Evolutionary conservation across 2,329 filamentous ascomycete genomes (phyloP).

Genomic region (Neofusicoccum ribis): DNA sequence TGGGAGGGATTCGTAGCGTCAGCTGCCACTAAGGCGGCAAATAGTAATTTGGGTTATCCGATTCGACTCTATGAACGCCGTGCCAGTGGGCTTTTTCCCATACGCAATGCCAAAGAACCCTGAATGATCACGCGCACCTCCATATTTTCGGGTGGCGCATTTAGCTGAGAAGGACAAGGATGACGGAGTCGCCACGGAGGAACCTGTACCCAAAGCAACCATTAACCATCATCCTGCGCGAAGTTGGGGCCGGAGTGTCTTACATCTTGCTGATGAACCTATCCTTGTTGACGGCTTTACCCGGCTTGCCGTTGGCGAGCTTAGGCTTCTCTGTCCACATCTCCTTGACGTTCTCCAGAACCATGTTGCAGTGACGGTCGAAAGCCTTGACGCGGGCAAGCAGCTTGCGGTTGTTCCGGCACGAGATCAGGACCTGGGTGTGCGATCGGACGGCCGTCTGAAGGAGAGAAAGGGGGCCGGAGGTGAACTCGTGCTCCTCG

Average conservation of each 20-base stretch:
- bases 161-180: slow-evolving; percentile 78
- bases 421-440: slow-evolving; percentile 93
- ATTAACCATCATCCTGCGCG: background rate
- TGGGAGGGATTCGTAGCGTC: background rate
- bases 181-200: slow-evolving; percentile 82
- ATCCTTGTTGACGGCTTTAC: slow-evolving; percentile 92
- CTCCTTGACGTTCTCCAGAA: slow-evolving; percentile 94
- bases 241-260: slow-evolving; percentile 37
- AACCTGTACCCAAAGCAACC: slow-evolving; percentile 58
- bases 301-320: slow-evolving; percentile 82
- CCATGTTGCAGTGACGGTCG: slow-evolving; percentile 99
- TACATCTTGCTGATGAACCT: slow-evolving; percentile 97
- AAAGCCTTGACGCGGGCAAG: slow-evolving; percentile 97
- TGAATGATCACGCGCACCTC: slow-evolving; percentile 15
- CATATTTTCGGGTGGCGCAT: background rate
- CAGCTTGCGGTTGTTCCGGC: slow-evolving; percentile 97
- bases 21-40: background rate
- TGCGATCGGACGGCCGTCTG: slow-evolving; percentile 95
- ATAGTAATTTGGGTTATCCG: slow-evolving; percentile 21
- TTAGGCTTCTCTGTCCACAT: slow-evolving; percentile 98
- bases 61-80: slow-evolving; percentile 20
- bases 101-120: slow-evolving; percentile 15
- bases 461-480: slow-evolving; percentile 85
- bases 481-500: slow-evolving; percentile 77
- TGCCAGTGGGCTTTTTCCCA: slow-evolving; percentile 16